Evolutionary conservation across 805 yeast genomes (phyloP).

Genomic region (Lachancea lanzarotensis): DNA sequence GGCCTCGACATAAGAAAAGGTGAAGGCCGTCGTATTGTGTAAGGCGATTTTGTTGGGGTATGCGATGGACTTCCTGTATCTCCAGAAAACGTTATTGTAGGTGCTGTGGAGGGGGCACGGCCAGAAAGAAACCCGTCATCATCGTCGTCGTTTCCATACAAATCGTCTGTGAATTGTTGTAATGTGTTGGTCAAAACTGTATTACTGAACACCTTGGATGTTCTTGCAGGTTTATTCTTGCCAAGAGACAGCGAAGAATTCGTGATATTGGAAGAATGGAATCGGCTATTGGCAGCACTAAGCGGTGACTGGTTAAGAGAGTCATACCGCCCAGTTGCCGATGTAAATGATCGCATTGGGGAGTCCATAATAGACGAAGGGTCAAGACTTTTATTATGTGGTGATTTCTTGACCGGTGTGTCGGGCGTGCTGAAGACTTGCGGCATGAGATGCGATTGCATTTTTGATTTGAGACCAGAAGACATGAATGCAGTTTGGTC

Average conservation of each 20-base stretch:
- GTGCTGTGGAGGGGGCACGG: conserved; percentile 7
- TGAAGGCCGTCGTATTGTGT: conserved; percentile 10
- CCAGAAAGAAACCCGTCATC: conserved; percentile 8
- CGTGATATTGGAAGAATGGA: conserved; percentile 5
- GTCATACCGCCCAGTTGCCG: conserved; percentile 2
- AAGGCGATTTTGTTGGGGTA: conserved; percentile 12
- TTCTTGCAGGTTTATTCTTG: conserved; percentile 26
- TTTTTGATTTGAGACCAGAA: conserved; percentile 27
- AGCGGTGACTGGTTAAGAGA: conserved; percentile 8
- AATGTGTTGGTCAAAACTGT: conserved; percentile 28
- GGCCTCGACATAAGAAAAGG: conserved; percentile 16
- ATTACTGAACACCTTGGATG: conserved; percentile 25
- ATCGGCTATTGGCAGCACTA: conserved; percentile 4
- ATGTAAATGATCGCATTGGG: conserved; percentile 9
- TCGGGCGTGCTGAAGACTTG: conserved; percentile 25
- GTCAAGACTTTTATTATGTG: conserved; percentile 13
- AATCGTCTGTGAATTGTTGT: conserved; percentile 33
- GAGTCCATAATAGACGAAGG: conserved; percentile 11
- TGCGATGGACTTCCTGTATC: conserved; percentile 8
- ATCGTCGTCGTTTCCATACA: conserved; percentile 27
- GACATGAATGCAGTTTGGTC: conserved; percentile 25
- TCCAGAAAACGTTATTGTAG: conserved; percentile 5
- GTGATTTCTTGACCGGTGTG: conserved; percentile 31
- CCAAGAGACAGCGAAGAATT: conserved; percentile 5
- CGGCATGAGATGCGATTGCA: conserved; percentile 16